These are phyloP conservation scores for Aspergillus fischeri DNA, from an alignment of 2,329 filamentous ascomycete genomes.

Conservation along the genomic window DNA sequence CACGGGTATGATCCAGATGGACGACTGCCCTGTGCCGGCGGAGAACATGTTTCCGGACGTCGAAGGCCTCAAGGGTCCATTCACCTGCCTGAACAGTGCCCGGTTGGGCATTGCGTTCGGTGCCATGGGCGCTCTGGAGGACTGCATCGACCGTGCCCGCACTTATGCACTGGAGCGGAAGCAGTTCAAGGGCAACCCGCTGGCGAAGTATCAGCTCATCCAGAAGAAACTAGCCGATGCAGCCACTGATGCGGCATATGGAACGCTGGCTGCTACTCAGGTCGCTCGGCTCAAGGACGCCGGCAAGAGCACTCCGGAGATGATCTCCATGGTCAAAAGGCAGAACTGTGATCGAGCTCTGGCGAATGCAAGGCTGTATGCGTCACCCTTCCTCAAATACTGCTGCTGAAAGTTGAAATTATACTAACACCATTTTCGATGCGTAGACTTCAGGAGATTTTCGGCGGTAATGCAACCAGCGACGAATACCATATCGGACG, in stretches of 20 bases:
- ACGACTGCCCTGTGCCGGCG: conserved; percentile 79
- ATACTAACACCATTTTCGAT: conserved; percentile 9
- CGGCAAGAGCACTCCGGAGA: conserved; percentile 83
- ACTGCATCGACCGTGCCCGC: conserved; percentile 75
- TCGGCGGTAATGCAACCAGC: conserved; percentile 96
- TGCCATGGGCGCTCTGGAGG: conserved; percentile 88
- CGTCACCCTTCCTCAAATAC: conserved; percentile 9
- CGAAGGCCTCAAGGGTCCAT: conserved; percentile 82
- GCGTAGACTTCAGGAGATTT: conserved; percentile 77
- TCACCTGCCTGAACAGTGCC: conserved; percentile 90
- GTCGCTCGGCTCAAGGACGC: conserved; percentile 91
- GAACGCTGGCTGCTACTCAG: conserved; percentile 83
- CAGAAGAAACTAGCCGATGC: conserved; percentile 98
- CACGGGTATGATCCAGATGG: conserved; percentile 96
- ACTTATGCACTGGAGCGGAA: conserved; percentile 87
- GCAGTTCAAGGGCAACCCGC: conserved; percentile 93
- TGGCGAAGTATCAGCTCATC: conserved; percentile 93
- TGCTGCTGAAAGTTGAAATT: not conserved
- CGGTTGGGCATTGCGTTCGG: conserved; percentile 92
- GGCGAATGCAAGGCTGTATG: conserved; percentile 65
- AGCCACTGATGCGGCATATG: conserved; percentile 82
- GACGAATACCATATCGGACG: conserved; percentile 95
- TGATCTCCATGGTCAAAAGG: conserved; percentile 95
- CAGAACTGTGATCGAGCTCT: conserved; percentile 95
- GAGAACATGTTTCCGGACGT: conserved; percentile 92